Percentiles rank a stretch among this genome's conserved stretches.
These are phyloP conservation scores for Danielia reshetovae DNA, from an alignment of 805 yeast genomes.

Conservation along the genomic window DNA sequence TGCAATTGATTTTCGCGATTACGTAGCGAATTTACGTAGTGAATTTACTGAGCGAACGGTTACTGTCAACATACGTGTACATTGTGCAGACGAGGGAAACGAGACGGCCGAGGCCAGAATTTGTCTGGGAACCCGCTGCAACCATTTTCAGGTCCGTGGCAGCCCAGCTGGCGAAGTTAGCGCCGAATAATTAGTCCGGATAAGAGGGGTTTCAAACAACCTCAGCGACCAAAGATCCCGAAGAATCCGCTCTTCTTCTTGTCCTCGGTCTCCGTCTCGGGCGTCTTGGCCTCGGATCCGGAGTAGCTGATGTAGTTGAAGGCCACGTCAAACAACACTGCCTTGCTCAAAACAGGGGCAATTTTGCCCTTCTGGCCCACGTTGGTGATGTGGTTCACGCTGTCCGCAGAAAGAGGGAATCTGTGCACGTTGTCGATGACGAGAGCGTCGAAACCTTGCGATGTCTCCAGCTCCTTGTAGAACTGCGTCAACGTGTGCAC, in stretches of 20 bases:
- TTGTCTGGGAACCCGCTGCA: too few relatives aligned
- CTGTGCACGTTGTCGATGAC: slow-evolving; percentile 44
- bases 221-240: slow-evolving; percentile 69
- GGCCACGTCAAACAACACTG: slow-evolving; percentile 88
- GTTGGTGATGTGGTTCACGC: slow-evolving; percentile 19
- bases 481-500: slow-evolving; percentile 48
- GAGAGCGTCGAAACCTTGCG: slow-evolving; percentile 12
- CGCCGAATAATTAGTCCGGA: too few relatives aligned
- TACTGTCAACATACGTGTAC: too few relatives aligned
- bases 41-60: too few relatives aligned
- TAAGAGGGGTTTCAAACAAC: too few relatives aligned
- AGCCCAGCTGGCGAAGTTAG: too few relatives aligned
- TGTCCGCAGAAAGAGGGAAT: slow-evolving; percentile 30
- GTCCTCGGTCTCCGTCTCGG: slow-evolving; percentile 16
- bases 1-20: too few relatives aligned
- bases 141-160: too few relatives aligned
- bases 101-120: too few relatives aligned
- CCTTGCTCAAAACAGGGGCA: slow-evolving; percentile 70
- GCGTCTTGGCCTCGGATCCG: slow-evolving; percentile 16
- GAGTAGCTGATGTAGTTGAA: slow-evolving; percentile 70
- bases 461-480: slow-evolving; percentile 20
- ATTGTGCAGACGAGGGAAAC: too few relatives aligned
- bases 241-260: slow-evolving; percentile 63
- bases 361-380: slow-evolving; percentile 26
- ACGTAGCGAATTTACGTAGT: too few relatives aligned